Base-by-base conservation (phyloP, 1,284 basidiomycete genomes). In the Flammula alnicola region DNA sequence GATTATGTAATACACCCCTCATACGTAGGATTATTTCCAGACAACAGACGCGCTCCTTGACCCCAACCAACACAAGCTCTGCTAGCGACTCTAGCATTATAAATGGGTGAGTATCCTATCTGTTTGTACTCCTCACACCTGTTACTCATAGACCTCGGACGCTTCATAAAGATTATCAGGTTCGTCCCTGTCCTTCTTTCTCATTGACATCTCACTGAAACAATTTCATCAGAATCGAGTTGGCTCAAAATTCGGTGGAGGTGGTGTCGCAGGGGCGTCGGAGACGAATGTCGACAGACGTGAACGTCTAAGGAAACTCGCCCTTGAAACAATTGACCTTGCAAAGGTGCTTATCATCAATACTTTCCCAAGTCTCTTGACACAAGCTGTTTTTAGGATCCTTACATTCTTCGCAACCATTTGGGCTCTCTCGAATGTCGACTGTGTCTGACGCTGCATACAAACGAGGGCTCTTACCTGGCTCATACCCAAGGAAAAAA, bases 401-500 rank as follows among this genome's bases (percentile, higher is more conserved):
- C 97, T 4, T 99, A 99, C 71, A 98, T 99, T 64, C 85, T 99
- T 39, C 92, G 95, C 69, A 99, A 98, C 71, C 97, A 99, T 70
- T 81, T 99, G 49, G 88, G 97, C 35, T 97, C 95, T 7, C 83
- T 99, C 46, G 97, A 99, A 81, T 99, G 97, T 74, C 91, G 96
- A 61, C 83, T 99, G 30, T 99, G 97, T 70, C 76, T 99, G 30
- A 99, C 97, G 0, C 82, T 99, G 5, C 97, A 99, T 74, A 98
- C 97, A 19, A 99, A 99, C 67, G 97, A 99, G 74, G 97, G 97
- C 20, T 98, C 95, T 16, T 99, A 99, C 70, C 88, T 99, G 39
- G 96, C 97, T 0, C 97, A 99, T 63, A 99, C 97, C 0, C 97
- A 99, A 75, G 97, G 97, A 23, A 99, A 99, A 76, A 99, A 99